These are phyloP conservation scores for Boletus edulis DNA, from an alignment of 768 basidiomycete species.

Conservation along the genomic window DNA sequence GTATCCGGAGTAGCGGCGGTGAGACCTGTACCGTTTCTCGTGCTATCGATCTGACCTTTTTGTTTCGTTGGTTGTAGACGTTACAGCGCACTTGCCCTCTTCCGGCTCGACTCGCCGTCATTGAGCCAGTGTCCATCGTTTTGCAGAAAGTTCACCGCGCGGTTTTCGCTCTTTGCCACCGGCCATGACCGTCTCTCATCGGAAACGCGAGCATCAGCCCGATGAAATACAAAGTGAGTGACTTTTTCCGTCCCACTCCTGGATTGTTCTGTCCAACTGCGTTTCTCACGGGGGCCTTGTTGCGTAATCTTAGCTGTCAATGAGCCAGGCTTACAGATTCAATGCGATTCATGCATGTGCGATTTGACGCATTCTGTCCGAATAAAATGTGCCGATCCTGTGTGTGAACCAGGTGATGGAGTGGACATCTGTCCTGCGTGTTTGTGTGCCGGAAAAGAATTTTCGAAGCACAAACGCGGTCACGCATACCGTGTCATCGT, in stretches of 20 bases:
- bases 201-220: slow-evolving; percentile 60
- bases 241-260: not conserved
- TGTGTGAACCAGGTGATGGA: slow-evolving; percentile 71
- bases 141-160: not conserved
- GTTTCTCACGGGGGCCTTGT: slow-evolving; percentile 27
- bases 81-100: not conserved
- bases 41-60: not conserved
- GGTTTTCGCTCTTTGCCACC: not conserved
- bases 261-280: not conserved
- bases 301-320: slow-evolving; percentile 58
- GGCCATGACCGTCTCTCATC: slow-evolving; percentile 63
- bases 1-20: not conserved
- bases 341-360: slow-evolving; percentile 79
- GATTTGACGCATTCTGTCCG: slow-evolving; percentile 97
- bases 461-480: slow-evolving; percentile 76
- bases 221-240: slow-evolving; percentile 64
- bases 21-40: not conserved
- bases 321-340: slow-evolving; percentile 79
- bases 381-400: slow-evolving; percentile 89
- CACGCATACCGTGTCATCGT: slow-evolving; percentile 95
- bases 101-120: not conserved
- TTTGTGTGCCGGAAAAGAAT: slow-evolving; percentile 91
- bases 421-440: slow-evolving; percentile 93
- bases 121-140: not conserved
- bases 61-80: not conserved